A percentile compares a stretch with the other conserved stretches of the same genome.
Conservation (phyloP, 1,284 basidiomycete species). For the Cutaneotrichosporon arboriforme region DNA sequence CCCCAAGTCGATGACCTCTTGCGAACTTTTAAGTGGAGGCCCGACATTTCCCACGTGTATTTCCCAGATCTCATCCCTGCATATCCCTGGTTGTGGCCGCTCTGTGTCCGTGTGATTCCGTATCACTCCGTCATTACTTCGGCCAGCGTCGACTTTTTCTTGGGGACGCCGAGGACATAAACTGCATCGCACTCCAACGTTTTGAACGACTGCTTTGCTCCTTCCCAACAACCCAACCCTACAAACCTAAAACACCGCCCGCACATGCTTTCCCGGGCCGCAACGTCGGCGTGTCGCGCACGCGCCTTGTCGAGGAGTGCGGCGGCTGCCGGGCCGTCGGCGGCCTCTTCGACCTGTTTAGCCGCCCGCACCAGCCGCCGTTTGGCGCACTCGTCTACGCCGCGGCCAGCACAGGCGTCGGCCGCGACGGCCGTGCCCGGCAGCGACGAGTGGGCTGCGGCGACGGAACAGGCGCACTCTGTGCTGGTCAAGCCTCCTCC, state of each 20-base stretch:
- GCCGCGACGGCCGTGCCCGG: constrained; percentile 1
- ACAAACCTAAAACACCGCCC: not conserved
- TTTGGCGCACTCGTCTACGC: constrained; percentile 14
- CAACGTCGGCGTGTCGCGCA: constrained; percentile 1
- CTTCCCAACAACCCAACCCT: not conserved
- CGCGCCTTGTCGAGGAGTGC: not conserved
- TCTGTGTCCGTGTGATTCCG: not conserved
- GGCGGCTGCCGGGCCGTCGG: not conserved
- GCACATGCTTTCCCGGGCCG: constrained; percentile 5
- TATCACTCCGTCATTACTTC: not conserved
- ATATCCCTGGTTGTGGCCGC: too few species aligned
- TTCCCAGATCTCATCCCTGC: too few species aligned
- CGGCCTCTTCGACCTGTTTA: not conserved
- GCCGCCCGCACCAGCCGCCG: not conserved
- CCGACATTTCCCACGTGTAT: too few species aligned
- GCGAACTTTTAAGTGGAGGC: constrained; percentile 17
- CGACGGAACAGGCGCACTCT: constrained; percentile 41
- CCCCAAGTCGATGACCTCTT: not conserved
- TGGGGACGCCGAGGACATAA: not conserved
- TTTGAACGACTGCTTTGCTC: too few species aligned
- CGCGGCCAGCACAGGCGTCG: constrained; percentile 6
- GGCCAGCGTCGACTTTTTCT: constrained; percentile 1
- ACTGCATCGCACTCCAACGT: not conserved
- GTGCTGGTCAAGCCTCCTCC: constrained; percentile 30
- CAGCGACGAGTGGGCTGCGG: constrained; percentile 34